Base-by-base conservation (phyloP, 1,139 yeast genomes). In the Geotrichum phurueaensis region DNA sequence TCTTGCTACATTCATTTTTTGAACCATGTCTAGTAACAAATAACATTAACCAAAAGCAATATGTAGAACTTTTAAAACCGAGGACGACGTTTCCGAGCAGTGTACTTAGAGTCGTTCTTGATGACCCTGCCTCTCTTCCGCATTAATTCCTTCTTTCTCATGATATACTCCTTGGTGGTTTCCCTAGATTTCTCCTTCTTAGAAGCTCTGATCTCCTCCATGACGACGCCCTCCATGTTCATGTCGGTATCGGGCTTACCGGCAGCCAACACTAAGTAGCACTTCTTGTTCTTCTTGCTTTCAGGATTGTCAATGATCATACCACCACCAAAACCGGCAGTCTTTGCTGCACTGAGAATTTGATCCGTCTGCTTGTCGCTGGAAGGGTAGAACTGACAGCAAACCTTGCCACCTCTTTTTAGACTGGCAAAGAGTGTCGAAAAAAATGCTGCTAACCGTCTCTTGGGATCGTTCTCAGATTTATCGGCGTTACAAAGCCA, bases 401-500 rank as follows among this genome's bases (percentile, higher is more conserved):
- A 97, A 66, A 92, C 96, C 73, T 94, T 94, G 3, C 99, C 99
- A 50, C 99, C 99, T 72, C 96, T 83, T 71, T 83, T 87, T 73
- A 94, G 79, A 29, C 92, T 79, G 1, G 97, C 91, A 75, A 89
- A 94, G 60, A 95, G 78, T 0, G 96, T 87, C 71, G 89, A 88
- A 79, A 95, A 94, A 71, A 94, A 95, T 50, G 87, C 78, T 75
- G 86, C 78, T 60, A 91, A 75, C 73, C 99, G 83, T 69, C 81
- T 82, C 71, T 87, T 87, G n/a, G 99, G 99, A 69, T 91, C 96
- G 59, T 85, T 87, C 51, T 81, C 79, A 1, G 90, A 75, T 3
- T 90, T 81, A 73, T 94, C 99, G 2, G 99, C 99, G 72, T 94
- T 94, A 78, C 98, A 90, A 53, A 94, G 82, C 99, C 99, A 94